phyloP scores from a whole-genome alignment of 2,329 filamentous ascomycete species.

The Metarhizium sp. region DNA sequence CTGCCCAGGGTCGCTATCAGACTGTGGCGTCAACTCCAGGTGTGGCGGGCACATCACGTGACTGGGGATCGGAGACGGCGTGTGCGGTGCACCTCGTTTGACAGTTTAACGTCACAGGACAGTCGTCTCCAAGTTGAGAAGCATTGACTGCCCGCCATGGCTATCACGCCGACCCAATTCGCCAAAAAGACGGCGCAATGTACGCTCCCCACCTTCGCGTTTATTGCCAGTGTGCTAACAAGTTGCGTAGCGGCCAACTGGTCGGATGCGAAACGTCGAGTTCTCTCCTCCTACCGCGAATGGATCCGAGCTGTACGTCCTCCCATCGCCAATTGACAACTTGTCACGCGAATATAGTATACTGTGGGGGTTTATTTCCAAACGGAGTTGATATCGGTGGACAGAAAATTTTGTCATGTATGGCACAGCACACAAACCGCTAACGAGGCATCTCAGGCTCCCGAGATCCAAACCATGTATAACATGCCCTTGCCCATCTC shows the following conservation, averaged over 20 bases:
- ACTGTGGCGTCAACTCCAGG: slow-evolving; percentile 8
- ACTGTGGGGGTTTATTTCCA: background rate
- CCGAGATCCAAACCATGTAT: slow-evolving; percentile 97
- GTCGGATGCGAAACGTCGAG: slow-evolving; percentile 78
- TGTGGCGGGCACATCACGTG: slow-evolving; percentile 21
- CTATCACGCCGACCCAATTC: slow-evolving; percentile 89
- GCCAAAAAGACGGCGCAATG: slow-evolving; percentile 72
- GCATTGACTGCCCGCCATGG: slow-evolving; percentile 51
- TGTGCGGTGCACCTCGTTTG: slow-evolving; percentile 2
- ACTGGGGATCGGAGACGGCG: slow-evolving; percentile 2
- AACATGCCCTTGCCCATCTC: slow-evolving; percentile 82
- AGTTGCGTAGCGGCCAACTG: slow-evolving; percentile 66
- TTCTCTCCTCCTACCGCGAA: slow-evolving; percentile 82
- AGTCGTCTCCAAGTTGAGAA: slow-evolving; percentile 18
- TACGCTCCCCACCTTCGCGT: slow-evolving; percentile 32
- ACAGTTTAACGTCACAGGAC: slow-evolving; percentile 18
- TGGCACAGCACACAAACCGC: background rate
- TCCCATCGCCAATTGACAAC: background rate
- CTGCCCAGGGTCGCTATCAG: background rate
- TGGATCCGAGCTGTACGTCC: slow-evolving; percentile 89
- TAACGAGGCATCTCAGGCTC: slow-evolving; percentile 51
- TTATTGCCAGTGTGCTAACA: slow-evolving; percentile 23
- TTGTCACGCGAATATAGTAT: background rate
- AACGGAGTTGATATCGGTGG: background rate
- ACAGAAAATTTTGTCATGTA: background rate